These are phyloP conservation scores for Monilinia vaccinii-corymbosi DNA, from an alignment of 2,329 filamentous ascomycete genomes.

Conservation along the genomic window DNA sequence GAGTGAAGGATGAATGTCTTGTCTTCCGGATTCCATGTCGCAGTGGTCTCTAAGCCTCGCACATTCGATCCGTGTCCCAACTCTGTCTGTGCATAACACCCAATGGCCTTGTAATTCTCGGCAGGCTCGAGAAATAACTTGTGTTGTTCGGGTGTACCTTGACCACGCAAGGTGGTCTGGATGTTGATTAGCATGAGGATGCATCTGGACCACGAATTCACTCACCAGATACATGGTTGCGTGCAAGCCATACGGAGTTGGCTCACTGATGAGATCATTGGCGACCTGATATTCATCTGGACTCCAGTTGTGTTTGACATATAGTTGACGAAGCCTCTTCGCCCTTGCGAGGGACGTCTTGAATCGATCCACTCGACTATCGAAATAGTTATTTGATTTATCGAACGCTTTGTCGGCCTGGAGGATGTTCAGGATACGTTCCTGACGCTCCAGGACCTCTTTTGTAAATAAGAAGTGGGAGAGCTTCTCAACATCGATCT, in stretches of 20 bases:
- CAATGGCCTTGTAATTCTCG: slow-evolving; percentile 61
- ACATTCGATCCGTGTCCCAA: slow-evolving; percentile 73
- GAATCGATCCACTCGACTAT: slow-evolving; percentile 59
- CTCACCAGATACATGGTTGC: slow-evolving; percentile 57
- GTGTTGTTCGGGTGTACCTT: slow-evolving; percentile 65
- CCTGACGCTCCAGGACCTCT: slow-evolving; percentile 51
- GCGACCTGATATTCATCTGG: slow-evolving; percentile 55
- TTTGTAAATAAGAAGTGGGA: slow-evolving; percentile 61
- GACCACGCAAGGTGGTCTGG: slow-evolving; percentile 58
- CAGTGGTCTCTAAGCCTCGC: slow-evolving; percentile 39
- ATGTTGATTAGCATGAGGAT: slow-evolving; percentile 1
- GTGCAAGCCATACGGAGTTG: slow-evolving; percentile 65
- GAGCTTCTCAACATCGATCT: slow-evolving; percentile 57
- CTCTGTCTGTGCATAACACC: slow-evolving; percentile 76
- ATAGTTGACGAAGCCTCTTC: slow-evolving; percentile 60
- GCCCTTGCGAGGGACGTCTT: slow-evolving; percentile 59
- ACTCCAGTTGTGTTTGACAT: slow-evolving; percentile 57
- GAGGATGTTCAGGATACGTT: slow-evolving; percentile 54
- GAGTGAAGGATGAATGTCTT: slow-evolving; percentile 70
- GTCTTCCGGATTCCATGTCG: slow-evolving; percentile 61
- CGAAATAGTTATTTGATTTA: slow-evolving; percentile 70
- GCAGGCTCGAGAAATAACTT: slow-evolving; percentile 63
- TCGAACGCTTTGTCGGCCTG: slow-evolving; percentile 62
- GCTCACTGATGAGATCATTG: slow-evolving; percentile 62
- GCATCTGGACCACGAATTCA: background rate